phyloP scores from a whole-genome alignment of 441 rosid genomes.

The Erysimum pusillum region DNA sequence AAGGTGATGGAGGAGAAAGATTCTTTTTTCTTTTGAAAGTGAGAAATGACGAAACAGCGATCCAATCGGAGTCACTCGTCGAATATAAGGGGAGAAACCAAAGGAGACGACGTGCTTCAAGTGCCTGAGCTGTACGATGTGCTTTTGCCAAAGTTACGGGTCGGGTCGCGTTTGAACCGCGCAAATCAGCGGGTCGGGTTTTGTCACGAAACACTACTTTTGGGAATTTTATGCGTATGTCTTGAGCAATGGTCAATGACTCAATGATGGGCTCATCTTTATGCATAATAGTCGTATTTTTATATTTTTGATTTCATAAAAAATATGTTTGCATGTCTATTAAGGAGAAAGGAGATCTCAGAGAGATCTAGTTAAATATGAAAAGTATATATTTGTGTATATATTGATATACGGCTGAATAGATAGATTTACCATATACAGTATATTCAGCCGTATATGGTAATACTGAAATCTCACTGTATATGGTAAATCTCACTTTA shows the following conservation, averaged over 20 bases:
- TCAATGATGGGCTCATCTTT: not conserved
- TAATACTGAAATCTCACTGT: too few species aligned
- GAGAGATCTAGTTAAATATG: too few species aligned
- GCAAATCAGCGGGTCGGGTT: constrained; percentile 30
- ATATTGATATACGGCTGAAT: too few species aligned
- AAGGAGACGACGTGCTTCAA: constrained; percentile 49
- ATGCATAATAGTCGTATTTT: not conserved
- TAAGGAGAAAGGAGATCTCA: too few species aligned
- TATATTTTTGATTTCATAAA: not conserved
- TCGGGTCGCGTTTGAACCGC: constrained; percentile 35
- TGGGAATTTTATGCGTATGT: constrained; percentile 17
- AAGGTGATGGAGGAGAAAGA: constrained; percentile 36
- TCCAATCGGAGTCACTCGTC: constrained; percentile 51
- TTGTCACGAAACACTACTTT: not conserved
- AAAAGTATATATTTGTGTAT: too few species aligned
- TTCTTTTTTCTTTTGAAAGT: constrained; percentile 3
- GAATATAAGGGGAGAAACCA: constrained; percentile 29
- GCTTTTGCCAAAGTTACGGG: constrained; percentile 27
- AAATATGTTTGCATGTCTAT: not conserved
- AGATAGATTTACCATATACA: too few species aligned
- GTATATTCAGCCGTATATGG: too few species aligned
- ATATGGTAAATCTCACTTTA: too few species aligned
- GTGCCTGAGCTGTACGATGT: constrained; percentile 45
- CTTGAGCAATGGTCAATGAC: constrained; percentile 56
- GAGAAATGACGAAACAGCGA: constrained; percentile 41